Conservation (phyloP, 2,329 filamentous ascomycete species). For the Nemania sp. region DNA sequence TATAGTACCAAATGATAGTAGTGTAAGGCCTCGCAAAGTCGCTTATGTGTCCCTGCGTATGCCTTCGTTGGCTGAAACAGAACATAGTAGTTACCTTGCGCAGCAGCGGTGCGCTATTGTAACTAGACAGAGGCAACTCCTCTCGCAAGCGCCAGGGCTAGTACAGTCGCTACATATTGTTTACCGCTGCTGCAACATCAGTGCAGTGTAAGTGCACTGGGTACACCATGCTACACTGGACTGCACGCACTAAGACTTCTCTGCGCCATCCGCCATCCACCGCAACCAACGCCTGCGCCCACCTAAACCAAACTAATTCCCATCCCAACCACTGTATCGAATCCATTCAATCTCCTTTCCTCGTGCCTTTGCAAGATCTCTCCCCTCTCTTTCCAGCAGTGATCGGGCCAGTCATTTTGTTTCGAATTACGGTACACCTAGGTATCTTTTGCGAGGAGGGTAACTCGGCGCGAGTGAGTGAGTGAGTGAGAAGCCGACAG, state of each 20-base stretch:
- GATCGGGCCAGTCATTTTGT: conserved; percentile 29
- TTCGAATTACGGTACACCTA: conserved; percentile 25
- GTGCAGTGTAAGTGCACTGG: not conserved
- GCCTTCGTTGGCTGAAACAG: not conserved
- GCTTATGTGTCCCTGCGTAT: conserved; percentile 9
- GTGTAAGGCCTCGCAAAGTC: conserved; percentile 17
- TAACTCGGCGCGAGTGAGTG: conserved; percentile 21
- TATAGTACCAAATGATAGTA: conserved; percentile 17
- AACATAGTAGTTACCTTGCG: conserved; percentile 18
- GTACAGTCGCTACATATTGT: conserved; percentile 30
- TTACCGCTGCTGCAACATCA: conserved; percentile 35
- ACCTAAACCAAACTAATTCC: conserved; percentile 34
- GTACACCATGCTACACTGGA: conserved; percentile 6
- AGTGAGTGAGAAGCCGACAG: conserved; percentile 4
- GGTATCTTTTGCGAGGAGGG: conserved; percentile 18
- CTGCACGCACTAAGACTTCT: conserved; percentile 6
- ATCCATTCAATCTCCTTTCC: conserved; percentile 39
- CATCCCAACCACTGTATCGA: conserved; percentile 26
- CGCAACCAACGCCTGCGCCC: conserved; percentile 40
- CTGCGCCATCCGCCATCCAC: conserved; percentile 15
- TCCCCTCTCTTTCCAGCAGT: conserved; percentile 29
- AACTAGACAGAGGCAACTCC: conserved; percentile 10
- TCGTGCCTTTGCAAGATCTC: conserved; percentile 42
- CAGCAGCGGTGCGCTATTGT: conserved; percentile 26
- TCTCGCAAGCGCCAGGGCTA: conserved; percentile 33